Evolutionary conservation across 73 alveolate species (phyloP), one percentile per base, ranked within the genome.

Genomic region (Paramecium bursaria): DNA sequence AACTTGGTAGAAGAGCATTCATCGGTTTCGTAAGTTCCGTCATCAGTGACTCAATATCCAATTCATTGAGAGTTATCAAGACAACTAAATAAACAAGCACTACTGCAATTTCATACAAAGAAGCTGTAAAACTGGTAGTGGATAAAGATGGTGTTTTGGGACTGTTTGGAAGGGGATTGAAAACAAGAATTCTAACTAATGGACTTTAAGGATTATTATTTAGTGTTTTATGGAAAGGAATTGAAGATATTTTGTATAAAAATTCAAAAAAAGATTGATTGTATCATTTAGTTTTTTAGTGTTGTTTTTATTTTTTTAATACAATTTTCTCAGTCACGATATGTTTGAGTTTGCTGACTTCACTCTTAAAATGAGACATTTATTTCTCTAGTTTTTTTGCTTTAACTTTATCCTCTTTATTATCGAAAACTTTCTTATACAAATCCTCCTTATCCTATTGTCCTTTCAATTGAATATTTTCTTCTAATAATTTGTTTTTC

Each of bases 151-250:
- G 97, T 9, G 47, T 76, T 17, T 67, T 51, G 73, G 95, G 91
- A 46, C 19, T 92, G 29, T 67, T 92, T 49, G 53, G 73, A 10
- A 85, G 97, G 80, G 97, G 97, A 3, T 75, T 92, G 48, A 80
- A 73, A 33, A 92, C 95, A n/a, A 88, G 94, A 86, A 88, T 92
- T 55, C 55, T 92, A 42, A 92, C 95, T 44, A 92, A 92, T 86
- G 95, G 95, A 35, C 74, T 92, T 21, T 91, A 92, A 89, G 95
- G 96, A 52, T 44, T 91, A 48, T 73, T 91, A 86, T 91, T 91
- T 61, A 88, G 90, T 75, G 80, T 91, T 11, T 54, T 91, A 17
- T 67, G 82, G 82, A 67, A 67, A 42, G 82, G 82, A 39, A 25
- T 67, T 67, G 82, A 67, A 67, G 82, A 67, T 67, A 17, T 39